phyloP scores from a whole-genome alignment of 2,329 filamentous ascomycete species.

The Leptosphaerulina australis region DNA sequence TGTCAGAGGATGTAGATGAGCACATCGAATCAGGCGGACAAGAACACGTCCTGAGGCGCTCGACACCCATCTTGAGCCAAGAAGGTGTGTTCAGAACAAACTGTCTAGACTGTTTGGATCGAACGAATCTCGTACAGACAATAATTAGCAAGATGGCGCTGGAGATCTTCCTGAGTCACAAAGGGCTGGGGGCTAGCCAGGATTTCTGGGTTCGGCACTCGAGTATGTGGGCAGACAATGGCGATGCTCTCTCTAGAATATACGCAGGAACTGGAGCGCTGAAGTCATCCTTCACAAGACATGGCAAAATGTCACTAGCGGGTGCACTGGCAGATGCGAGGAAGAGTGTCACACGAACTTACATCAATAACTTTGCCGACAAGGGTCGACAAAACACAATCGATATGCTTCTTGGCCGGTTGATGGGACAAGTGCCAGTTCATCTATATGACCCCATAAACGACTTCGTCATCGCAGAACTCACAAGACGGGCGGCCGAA shows the following conservation, averaged over 20 bases:
- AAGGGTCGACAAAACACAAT: constrained; percentile 93
- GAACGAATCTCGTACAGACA: constrained; percentile 94
- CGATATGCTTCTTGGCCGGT: constrained; percentile 83
- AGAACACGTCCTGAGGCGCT: constrained; percentile 46
- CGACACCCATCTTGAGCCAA: constrained; percentile 80
- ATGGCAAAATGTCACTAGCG: constrained; percentile 93
- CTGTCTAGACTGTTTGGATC: constrained; percentile 92
- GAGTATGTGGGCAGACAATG: constrained; percentile 95
- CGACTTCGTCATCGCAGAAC: constrained; percentile 81
- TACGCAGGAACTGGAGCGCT: constrained; percentile 96
- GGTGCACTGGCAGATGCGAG: constrained; percentile 93
- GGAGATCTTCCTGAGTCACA: constrained; percentile 79
- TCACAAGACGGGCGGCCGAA: constrained; percentile 69
- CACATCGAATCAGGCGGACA: constrained; percentile 51
- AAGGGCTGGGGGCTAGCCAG: constrained; percentile 69
- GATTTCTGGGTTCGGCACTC: constrained; percentile 95
- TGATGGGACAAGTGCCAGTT: constrained; percentile 83
- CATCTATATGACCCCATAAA: constrained; percentile 93
- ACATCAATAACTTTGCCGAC: constrained; percentile 97
- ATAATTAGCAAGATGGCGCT: constrained; percentile 94
- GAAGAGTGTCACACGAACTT: constrained; percentile 91
- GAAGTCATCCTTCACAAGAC: constrained; percentile 92
- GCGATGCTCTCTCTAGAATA: constrained; percentile 89
- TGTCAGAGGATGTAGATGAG: constrained; percentile 74
- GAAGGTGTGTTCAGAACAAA: constrained; percentile 97